These are phyloP conservation scores for Mucor lusitanicus DNA, from an alignment of 371 early-diverging fungal species.

Conservation along the genomic window DNA sequence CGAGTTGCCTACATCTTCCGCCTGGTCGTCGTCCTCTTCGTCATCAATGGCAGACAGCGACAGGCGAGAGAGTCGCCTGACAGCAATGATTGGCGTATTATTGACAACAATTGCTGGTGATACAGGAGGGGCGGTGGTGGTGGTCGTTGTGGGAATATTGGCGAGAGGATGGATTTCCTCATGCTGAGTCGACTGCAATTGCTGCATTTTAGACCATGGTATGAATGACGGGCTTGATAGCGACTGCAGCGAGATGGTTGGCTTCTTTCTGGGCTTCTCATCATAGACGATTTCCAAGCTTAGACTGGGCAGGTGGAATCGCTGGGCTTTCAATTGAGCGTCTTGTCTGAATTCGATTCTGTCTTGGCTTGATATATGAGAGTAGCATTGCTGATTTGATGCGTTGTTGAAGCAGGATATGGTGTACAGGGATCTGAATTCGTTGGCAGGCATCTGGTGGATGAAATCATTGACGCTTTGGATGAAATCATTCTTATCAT, in stretches of 20 bases:
- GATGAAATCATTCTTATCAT: not conserved
- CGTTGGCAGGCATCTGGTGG: not conserved
- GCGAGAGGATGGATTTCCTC: constrained; percentile 10
- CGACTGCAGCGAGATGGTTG: not conserved
- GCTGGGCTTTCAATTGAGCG: constrained; percentile 44
- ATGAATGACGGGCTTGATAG: constrained; percentile 4
- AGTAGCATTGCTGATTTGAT: constrained; percentile 39
- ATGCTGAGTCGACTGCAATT: not conserved
- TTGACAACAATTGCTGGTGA: not conserved
- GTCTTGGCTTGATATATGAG: constrained; percentile 11
- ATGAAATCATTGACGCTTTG: constrained; percentile 1
- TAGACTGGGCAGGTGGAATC: constrained; percentile 37
- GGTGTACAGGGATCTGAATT: not conserved
- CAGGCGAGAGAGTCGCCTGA: constrained; percentile 39
- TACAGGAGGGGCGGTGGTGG: not conserved
- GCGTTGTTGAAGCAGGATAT: constrained; percentile 19
- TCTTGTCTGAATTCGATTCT: constrained; percentile 44
- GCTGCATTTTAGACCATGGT: constrained; percentile 14
- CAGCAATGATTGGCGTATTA: constrained; percentile 13
- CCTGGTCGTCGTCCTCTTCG: not conserved
- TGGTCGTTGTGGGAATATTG: not conserved
- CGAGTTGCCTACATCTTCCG: not conserved
- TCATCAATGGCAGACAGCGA: constrained; percentile 46
- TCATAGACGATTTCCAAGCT: constrained; percentile 43
- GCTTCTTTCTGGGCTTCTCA: constrained; percentile 24